These are phyloP conservation scores for Talaromyces sp. DNA, from an alignment of 2,329 filamentous ascomycete genomes.

Conservation along the genomic window DNA sequence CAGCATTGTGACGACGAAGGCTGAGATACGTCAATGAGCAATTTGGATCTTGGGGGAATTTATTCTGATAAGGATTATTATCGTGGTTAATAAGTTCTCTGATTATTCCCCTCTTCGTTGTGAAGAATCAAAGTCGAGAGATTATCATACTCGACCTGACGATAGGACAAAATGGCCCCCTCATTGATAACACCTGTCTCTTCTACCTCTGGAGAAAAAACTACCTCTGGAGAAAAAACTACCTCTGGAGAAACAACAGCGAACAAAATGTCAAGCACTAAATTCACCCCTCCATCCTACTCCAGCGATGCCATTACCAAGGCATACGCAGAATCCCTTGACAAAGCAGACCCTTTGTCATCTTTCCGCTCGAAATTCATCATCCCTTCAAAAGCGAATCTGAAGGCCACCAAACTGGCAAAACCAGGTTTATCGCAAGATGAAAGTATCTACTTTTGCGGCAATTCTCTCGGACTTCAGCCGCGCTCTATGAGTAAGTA, in stretches of 20 bases:
- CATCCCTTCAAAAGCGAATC: slow-evolving; percentile 69
- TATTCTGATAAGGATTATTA: background rate
- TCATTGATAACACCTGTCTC: background rate
- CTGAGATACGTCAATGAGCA: background rate
- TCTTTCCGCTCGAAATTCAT: slow-evolving; percentile 67
- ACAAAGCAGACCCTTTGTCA: slow-evolving; percentile 58
- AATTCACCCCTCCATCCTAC: background rate
- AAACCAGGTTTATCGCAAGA: slow-evolving; percentile 35
- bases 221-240: background rate
- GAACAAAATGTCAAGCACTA: background rate
- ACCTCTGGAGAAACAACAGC: background rate
- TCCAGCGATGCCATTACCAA: slow-evolving; percentile 26
- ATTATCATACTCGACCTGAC: background rate
- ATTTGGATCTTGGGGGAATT: background rate
- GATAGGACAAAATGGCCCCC: background rate
- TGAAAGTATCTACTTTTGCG: slow-evolving; percentile 70
- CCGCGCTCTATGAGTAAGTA: slow-evolving; percentile 64
- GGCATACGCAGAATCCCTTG: slow-evolving; percentile 49
- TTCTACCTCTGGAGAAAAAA: background rate
- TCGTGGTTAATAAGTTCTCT: background rate
- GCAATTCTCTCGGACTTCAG: slow-evolving; percentile 83
- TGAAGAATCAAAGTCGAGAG: background rate
- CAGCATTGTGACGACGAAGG: background rate
- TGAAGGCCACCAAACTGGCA: slow-evolving; percentile 60
- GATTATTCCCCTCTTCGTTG: background rate